Conservation (phyloP, 2,329 filamentous ascomycete species). For the Zasmidium citrigriseum region DNA sequence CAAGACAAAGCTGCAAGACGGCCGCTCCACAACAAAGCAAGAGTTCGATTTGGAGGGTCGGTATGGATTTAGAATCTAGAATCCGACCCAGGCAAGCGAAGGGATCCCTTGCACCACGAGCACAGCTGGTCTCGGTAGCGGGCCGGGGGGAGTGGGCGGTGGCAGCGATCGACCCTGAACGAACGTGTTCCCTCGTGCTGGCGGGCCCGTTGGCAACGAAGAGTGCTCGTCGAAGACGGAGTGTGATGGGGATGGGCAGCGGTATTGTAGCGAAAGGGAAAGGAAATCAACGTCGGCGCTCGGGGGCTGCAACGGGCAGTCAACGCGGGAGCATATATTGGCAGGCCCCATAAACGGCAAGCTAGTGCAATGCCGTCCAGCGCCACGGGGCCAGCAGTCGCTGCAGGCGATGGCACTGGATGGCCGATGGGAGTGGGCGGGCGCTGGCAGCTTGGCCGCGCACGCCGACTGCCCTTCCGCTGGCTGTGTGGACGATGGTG, state of each 20-base stretch:
- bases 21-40: slow-evolving; percentile 5
- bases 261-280: not conserved
- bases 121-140: slow-evolving; percentile 9
- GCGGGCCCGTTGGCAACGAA: slow-evolving; percentile 7
- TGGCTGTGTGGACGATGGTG: not conserved
- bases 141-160: slow-evolving; percentile 15
- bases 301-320: slow-evolving; percentile 2
- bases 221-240: slow-evolving; percentile 4
- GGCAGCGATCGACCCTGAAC: slow-evolving; percentile 5
- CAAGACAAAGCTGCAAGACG: slow-evolving; percentile 4
- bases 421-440: not conserved
- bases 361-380: slow-evolving; percentile 4
- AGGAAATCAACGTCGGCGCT: not conserved
- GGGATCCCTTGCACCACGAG: slow-evolving; percentile 21
- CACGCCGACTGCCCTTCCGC: not conserved
- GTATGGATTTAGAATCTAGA: slow-evolving; percentile 16
- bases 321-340: slow-evolving; percentile 7
- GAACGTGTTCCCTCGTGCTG: slow-evolving; percentile 9
- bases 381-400: slow-evolving; percentile 8
- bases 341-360: slow-evolving; percentile 12
- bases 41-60: slow-evolving; percentile 3
- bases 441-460: not conserved
- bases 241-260: slow-evolving; percentile 22
- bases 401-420: no score
- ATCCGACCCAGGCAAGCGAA: not conserved